Conservation (phyloP, 208 protist genomes). For the Crithidia acanthocephali region DNA sequence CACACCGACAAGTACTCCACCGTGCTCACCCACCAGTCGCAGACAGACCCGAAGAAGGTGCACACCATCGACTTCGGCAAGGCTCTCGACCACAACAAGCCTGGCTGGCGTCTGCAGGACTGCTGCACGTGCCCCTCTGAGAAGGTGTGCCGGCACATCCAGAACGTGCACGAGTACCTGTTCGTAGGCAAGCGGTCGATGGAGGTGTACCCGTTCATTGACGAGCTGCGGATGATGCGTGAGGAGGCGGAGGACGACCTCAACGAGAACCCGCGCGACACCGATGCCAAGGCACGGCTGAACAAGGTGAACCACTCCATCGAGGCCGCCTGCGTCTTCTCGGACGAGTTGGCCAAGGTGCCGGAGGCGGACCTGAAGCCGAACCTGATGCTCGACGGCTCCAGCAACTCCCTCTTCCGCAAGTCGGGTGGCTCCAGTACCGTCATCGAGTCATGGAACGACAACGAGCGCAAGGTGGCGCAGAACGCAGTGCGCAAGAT, state of each 20-base stretch:
- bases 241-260: conserved; percentile 58
- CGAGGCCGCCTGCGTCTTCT: conserved; percentile 74
- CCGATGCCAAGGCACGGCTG: conserved; percentile 34
- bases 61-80: conserved; percentile 78
- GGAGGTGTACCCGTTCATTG: conserved; percentile 79
- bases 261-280: conserved; percentile 35
- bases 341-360: conserved; percentile 64
- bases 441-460: conserved; percentile 29
- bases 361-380: conserved; percentile 60
- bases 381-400: conserved; percentile 73
- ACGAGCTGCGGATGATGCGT: conserved; percentile 69
- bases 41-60: conserved; percentile 63
- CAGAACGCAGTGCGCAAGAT: conserved; percentile 33
- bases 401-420: conserved; percentile 47
- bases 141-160: conserved; percentile 85
- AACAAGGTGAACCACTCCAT: conserved; percentile 48
- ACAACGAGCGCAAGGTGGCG: conserved; percentile 25
- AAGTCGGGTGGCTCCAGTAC: conserved; percentile 39
- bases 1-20: conserved; percentile 77
- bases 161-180: conserved; percentile 88
- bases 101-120: conserved; percentile 66
- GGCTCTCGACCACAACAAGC: conserved; percentile 47
- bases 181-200: conserved; percentile 74
- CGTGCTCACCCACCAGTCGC: conserved; percentile 65
- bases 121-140: conserved; percentile 78